Evolutionary conservation across 441 rosid genomes (phyloP).

Genomic region (Cnidoscolus chayamansa): DNA sequence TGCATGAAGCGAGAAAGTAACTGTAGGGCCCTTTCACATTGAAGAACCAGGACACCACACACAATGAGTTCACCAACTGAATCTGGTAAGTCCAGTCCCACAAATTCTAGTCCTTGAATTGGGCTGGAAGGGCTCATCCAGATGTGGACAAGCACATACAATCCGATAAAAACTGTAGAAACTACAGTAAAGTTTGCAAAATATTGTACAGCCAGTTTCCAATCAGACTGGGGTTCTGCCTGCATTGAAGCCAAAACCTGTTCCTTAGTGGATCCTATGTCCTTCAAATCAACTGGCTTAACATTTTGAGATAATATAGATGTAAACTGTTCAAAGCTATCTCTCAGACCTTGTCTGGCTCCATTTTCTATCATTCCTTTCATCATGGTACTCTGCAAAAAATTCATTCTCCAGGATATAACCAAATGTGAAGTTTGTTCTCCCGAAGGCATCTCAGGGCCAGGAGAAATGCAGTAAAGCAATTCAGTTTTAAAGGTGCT

Average conservation of each 20-base stretch:
- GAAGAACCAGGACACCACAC: constrained; percentile 79
- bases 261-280: constrained; percentile 72
- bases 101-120: constrained; percentile 88
- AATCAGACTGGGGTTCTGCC: constrained; percentile 75
- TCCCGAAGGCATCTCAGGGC: constrained; percentile 82
- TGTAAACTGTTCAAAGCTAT: constrained; percentile 66
- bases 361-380: constrained; percentile 92
- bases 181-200: constrained; percentile 80
- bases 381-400: constrained; percentile 90
- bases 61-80: constrained; percentile 87
- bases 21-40: constrained; percentile 58
- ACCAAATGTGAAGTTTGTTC: constrained; percentile 68
- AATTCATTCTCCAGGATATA: constrained; percentile 85
- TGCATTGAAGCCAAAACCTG: constrained; percentile 79
- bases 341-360: constrained; percentile 76
- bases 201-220: constrained; percentile 77
- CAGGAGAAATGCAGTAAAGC: constrained; percentile 72
- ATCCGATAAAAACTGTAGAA: constrained; percentile 59
- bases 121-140: constrained; percentile 57
- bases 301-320: constrained; percentile 57
- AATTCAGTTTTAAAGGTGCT: constrained; percentile 71
- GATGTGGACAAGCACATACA: constrained; percentile 70
- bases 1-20: constrained; percentile 77
- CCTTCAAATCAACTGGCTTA: constrained; percentile 78
- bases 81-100: constrained; percentile 95